Conservation (phyloP, 306 rosid genomes). For the Vicia faba region DNA sequence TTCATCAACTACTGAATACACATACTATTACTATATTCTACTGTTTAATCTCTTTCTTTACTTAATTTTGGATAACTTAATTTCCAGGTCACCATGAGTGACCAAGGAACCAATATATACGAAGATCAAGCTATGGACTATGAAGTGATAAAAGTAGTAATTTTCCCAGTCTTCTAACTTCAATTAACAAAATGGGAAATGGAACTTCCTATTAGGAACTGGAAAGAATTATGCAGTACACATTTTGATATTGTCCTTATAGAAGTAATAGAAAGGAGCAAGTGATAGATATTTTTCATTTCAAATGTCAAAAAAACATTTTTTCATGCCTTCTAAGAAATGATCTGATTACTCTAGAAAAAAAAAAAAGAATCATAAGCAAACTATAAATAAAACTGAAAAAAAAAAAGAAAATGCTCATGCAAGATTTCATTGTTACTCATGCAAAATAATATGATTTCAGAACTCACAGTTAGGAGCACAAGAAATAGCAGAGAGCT, state of each 20-base stretch:
- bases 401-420: not conserved
- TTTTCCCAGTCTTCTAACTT: not conserved
- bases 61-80: no score
- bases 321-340: not conserved
- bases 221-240: not conserved
- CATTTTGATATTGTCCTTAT: not conserved
- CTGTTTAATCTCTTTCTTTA: no score
- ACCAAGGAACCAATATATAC: constrained; percentile 3
- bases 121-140: constrained; percentile 9
- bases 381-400: not conserved
- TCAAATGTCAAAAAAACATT: not conserved
- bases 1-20: no score
- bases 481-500: constrained; percentile 89
- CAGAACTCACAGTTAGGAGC: constrained; percentile 75
- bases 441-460: constrained; percentile 1
- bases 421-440: constrained; percentile 6
- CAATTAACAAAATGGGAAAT: constrained; percentile 4
- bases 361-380: not conserved
- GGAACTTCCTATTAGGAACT: constrained; percentile 14
- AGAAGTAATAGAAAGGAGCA: no score
- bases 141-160: constrained; percentile 7
- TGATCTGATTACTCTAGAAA: not conserved
- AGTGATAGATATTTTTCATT: no score
- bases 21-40: no score
- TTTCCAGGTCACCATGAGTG: not conserved